Percentiles rank a stretch among this genome's conserved stretches.
These are phyloP conservation scores for Eremothecium gossypii DNA, from an alignment of 1,139 yeast species.

Conservation along the genomic window DNA sequence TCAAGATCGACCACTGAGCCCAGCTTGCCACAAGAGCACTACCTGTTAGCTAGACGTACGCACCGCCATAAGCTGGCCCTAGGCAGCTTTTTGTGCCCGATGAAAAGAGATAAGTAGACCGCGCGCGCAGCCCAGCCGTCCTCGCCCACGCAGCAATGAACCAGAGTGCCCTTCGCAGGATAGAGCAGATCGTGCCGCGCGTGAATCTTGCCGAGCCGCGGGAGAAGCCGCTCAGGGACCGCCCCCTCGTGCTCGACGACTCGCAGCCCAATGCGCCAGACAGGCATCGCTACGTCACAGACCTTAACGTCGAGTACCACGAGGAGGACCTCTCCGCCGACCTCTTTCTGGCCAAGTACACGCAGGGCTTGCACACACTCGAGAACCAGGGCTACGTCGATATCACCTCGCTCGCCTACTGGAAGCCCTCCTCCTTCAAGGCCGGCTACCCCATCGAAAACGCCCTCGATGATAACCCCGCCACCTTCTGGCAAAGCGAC, in stretches of 20 bases:
- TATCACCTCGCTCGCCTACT: slow-evolving; percentile 71
- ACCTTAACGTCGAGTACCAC: slow-evolving; percentile 4
- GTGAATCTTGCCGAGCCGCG: background rate
- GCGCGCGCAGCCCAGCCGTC: too few relatives aligned
- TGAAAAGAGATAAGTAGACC: too few relatives aligned
- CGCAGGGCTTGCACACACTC: slow-evolving; percentile 17
- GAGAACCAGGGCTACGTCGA: slow-evolving; percentile 37
- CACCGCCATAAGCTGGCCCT: background rate
- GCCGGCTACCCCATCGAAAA: slow-evolving; percentile 63
- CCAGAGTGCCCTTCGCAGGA: background rate
- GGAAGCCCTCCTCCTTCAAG: slow-evolving; percentile 77
- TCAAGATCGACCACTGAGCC: slow-evolving; percentile 49
- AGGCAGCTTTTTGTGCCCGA: too few relatives aligned
- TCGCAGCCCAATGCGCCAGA: slow-evolving; percentile 4
- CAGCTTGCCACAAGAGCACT: too few relatives aligned
- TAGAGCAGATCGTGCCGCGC: slow-evolving; percentile 1
- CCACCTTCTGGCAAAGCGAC: slow-evolving; percentile 89
- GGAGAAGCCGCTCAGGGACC: slow-evolving; percentile 1
- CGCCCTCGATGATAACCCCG: slow-evolving; percentile 66
- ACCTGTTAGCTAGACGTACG: background rate
- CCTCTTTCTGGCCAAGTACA: slow-evolving; percentile 13
- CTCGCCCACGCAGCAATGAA: background rate
- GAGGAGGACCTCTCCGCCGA: slow-evolving; percentile 12
- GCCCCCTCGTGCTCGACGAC: slow-evolving; percentile 7
- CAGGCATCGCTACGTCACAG: slow-evolving; percentile 7